A percentile compares a stretch with the other conserved stretches of the same genome.
Evolutionary conservation across 805 yeast species (phyloP).

Genomic region (Yarrowia porcina): DNA sequence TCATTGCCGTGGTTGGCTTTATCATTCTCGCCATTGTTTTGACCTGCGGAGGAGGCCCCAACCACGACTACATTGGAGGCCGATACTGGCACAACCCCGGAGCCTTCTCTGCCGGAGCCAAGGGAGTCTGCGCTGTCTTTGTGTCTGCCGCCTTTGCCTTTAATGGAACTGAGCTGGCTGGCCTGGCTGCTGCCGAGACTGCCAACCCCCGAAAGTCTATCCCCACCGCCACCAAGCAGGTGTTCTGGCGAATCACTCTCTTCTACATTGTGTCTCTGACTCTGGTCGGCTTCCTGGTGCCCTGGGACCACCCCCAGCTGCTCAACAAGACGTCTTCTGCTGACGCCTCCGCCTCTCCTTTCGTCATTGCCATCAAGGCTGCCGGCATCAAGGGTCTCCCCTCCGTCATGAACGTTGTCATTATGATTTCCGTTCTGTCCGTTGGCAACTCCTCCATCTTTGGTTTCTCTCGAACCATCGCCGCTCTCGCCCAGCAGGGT

Average conservation of each 20-base stretch:
- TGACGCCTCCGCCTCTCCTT: conserved; percentile 66
- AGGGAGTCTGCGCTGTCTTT: conserved; percentile 64
- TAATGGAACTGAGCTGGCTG: conserved; percentile 67
- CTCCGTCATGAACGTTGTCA: conserved; percentile 63
- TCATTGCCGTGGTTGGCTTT: conserved; percentile 59
- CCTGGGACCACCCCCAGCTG: conserved; percentile 51
- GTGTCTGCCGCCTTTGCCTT: conserved; percentile 71
- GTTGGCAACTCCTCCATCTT: conserved; percentile 69
- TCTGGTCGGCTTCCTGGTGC: conserved; percentile 62
- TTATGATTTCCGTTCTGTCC: conserved; percentile 59
- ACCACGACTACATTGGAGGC: conserved; percentile 51
- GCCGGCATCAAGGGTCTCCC: conserved; percentile 64
- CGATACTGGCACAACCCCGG: conserved; percentile 64
- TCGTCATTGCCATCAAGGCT: conserved; percentile 62
- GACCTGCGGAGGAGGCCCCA: conserved; percentile 56
- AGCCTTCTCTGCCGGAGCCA: conserved; percentile 65
- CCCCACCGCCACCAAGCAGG: conserved; percentile 71
- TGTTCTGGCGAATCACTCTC: conserved; percentile 69
- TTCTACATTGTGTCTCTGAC: conserved; percentile 59
- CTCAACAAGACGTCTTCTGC: conserved; percentile 41
- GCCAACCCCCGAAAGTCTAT: conserved; percentile 60
- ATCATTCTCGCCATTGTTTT: conserved; percentile 56
- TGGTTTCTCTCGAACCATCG: conserved; percentile 64
- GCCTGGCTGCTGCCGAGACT: conserved; percentile 70
- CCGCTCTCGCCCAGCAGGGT: conserved; percentile 60